Evolutionary conservation across 179 eudicot genomes (phyloP), one percentile per base, ranked within the genome.

Genomic region (Beta macrorhiza): DNA sequence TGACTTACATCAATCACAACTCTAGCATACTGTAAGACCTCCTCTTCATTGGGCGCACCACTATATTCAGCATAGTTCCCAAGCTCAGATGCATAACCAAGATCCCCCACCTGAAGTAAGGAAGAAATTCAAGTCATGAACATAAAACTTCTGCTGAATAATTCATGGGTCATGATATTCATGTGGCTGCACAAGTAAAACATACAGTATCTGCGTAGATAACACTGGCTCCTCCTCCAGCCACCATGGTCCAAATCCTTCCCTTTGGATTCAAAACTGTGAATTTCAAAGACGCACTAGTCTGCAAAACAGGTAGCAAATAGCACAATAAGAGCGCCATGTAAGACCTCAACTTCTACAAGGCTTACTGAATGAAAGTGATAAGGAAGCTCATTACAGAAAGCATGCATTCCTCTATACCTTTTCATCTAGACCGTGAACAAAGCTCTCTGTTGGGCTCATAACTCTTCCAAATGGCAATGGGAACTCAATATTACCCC

Each of bases 11-110:
- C 98, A 86, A 93, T 87, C 47, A 93, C 96, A 70, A 94, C 96
- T 84, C 98, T 83, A 59, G 97, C 98, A 86, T 93, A 93, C 85
- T 94, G 97, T 90, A 94, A 83, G 74, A 94, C 97, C 84, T 94
- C 97, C 20, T 93, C 97, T 86, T 94, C 96, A 83, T 91, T 94
- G 19, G 98, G 97, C 59, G 98, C 98, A 68, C 98, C 98, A 81
- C 97, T 94, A 82, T 94, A 93, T 79, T 94, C 98, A 7, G 98
- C 98, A 88, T 94, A 94, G 79, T 94, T 94, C 25, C 98, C 98
- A 78, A 94, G 98, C 85, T 94, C 98, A 55, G 94, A 89, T 56
- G 98, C 98, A 86, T 88, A 93, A 52, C 98, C 98, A 75, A 94
- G 88, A 84, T 94, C 98, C 69, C 97, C 98, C 82, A 94, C 97